Evolutionary conservation across 441 rosid genomes (phyloP), one percentile per base, ranked within the genome.

Genomic region (Sinapis alba): DNA sequence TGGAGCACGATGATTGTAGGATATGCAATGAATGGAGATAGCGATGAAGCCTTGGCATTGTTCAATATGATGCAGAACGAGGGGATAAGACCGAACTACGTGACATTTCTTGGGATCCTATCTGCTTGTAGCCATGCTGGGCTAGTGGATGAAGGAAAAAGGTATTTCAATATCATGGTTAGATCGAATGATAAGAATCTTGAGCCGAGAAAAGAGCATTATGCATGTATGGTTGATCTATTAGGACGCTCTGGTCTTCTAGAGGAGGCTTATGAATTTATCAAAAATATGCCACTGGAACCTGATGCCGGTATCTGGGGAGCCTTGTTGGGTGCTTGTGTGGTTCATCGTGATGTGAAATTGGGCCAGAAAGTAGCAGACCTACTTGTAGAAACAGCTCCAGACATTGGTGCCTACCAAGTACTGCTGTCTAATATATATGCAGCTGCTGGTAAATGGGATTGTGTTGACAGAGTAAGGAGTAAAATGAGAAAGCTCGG

Each of bases 1-100:
- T 85, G 88, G 85, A 83, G 85, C 74, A 67, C 85, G 0, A 75
- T 85, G 84, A 75, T 85, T 51, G 80, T 75, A 51, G 88, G 88
- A 28, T 83, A 70, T 21, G 86, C 86, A 16, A 74, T 78, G 71
- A 83, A 83, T 71, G 88, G 86, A 41, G 62, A 83, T 8, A 81
- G 86, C 27, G 61, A 75, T 62, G 78, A 81, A 71, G 86, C 88
- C 26, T 79, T 83, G 72, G 73, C 73, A 12, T 57, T 83, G 53
- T 79, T 83, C 74, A 45, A 57, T 18, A 56, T 34, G 69, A 85
- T 83, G 86, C 82, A 69, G 69, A 73, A 63, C 0, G 54, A 79
- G 41, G 81, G 85, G 16, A 19, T 84, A 27, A 73, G 62, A 51
- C 84, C 84, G 0, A 85, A 85, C 76, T 71, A 81, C 5, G 83